Evolutionary conservation across 176 grass and related monocot species (phyloP), one percentile per base, ranked within the genome.

Genomic region (Guadua angustifolia): DNA sequence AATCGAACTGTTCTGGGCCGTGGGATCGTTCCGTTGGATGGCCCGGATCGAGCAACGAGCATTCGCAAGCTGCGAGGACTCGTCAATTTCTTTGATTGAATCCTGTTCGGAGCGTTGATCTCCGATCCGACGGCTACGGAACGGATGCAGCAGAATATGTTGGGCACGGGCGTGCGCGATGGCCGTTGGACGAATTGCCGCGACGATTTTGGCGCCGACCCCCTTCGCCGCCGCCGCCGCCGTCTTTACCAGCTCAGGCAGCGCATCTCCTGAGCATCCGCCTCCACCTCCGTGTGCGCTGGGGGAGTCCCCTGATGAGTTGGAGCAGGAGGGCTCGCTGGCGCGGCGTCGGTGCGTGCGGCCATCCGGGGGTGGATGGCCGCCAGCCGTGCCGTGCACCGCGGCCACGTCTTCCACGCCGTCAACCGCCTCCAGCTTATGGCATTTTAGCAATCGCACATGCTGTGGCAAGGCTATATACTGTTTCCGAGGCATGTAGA

Each of bases 311-410:
- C 15, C 45, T 36, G 19, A 64, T 7, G 85, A 57, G 25, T 14
- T 33, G 24, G 87, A 46, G 62, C 22, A 76, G 35, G 70, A 86
- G 44, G 87, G 65, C 50, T 94, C 93, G 7, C 86, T 98, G 53
- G 83, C 88, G 36, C 79, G 73, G 63, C 80, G n/a, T 95, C 95
- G 46, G 93, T 90, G 16, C 60, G 81, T 76, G 63, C 35, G 32
- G 91, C 95, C 66, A 93, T 98, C 79, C 89, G 92, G 73, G 83
- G 80, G 19, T 98, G 91, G 95, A 95, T 98, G 93, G 82, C 85
- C 11, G 77, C 84, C n/a, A 91, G 95, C 32, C 73, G 65, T 15
- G 84, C 91, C 17, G 91, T 98, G 36, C 82, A 98, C 69, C 89
- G 93, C 29, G 95, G 95, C 12, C 78, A 90, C 79, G 78, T 98